A percentile compares a stretch with the other conserved stretches of the same genome.
Conservation (phyloP, 139 green algal genomes). For the Pleodorina starrii region DNA sequence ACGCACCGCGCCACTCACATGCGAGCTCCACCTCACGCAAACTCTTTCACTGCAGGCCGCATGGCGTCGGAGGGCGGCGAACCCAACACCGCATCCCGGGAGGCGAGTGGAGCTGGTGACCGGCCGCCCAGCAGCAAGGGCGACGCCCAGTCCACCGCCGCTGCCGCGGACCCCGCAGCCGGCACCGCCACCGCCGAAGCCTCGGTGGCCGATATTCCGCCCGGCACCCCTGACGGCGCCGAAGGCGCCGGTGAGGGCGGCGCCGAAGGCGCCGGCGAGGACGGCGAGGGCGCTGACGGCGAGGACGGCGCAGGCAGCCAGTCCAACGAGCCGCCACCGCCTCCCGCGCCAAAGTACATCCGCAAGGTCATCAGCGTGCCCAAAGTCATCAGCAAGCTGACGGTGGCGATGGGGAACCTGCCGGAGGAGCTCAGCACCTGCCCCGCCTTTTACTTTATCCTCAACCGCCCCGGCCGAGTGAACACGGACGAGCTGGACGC, state of each 20-base stretch:
- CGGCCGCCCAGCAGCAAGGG: constrained; percentile 20
- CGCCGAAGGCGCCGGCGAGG: not conserved
- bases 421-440: constrained; percentile 35
- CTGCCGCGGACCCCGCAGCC: not conserved
- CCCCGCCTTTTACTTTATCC: constrained; percentile 66
- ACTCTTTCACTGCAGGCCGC: not conserved
- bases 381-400: constrained; percentile 54
- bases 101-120: not conserved
- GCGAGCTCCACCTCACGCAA: no score
- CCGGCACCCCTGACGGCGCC: not conserved
- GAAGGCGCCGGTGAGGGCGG: not conserved
- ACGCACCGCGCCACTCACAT: no score
- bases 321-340: not conserved
- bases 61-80: not conserved
- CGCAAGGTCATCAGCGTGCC: constrained; percentile 54
- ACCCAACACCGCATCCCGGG: not conserved
- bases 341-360: constrained; percentile 16
- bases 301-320: constrained; percentile 14
- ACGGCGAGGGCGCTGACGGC: not conserved
- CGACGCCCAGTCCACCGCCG: not conserved
- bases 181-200: not conserved
- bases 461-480: constrained; percentile 40
- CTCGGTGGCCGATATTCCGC: not conserved
- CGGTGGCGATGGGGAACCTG: constrained; percentile 49
- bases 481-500: constrained; percentile 62